Percentiles rank a stretch among this genome's conserved stretches.
These are phyloP conservation scores for Maudiozyma pseudohumilis DNA, from an alignment of 805 yeast genomes.

Conservation along the genomic window DNA sequence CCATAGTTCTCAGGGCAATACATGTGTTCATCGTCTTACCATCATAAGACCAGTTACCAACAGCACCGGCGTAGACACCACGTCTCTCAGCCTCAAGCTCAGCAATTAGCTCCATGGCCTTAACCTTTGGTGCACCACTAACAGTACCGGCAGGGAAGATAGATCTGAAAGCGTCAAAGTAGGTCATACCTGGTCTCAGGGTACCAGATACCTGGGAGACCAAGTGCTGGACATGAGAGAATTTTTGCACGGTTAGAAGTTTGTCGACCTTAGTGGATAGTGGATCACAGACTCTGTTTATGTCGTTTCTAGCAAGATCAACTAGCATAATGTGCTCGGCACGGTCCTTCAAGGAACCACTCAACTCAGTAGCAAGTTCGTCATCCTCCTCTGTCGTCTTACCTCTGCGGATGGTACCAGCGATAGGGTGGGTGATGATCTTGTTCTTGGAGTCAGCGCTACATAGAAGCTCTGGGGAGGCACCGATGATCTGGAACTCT, in stretches of 20 bases:
- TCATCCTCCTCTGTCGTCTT: slow-evolving; percentile 88
- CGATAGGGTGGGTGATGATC: slow-evolving; percentile 92
- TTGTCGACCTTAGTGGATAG: slow-evolving; percentile 76
- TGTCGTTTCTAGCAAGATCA: slow-evolving; percentile 92
- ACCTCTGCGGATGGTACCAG: slow-evolving; percentile 92
- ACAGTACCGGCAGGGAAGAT: slow-evolving; percentile 99
- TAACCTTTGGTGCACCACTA: slow-evolving; percentile 95
- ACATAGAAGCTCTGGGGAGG: slow-evolving; percentile 90
- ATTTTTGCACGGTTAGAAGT: slow-evolving; percentile 80
- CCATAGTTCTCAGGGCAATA: slow-evolving; percentile 96
- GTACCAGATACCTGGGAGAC: slow-evolving; percentile 93
- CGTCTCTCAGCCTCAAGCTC: slow-evolving; percentile 86
- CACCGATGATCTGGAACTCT: slow-evolving; percentile 93
- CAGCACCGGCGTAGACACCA: slow-evolving; percentile 98
- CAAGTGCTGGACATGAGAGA: slow-evolving; percentile 93
- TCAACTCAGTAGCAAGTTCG: slow-evolving; percentile 59
- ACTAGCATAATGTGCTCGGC: slow-evolving; percentile 99
- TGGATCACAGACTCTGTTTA: slow-evolving; percentile 91
- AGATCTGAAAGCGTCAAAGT: slow-evolving; percentile 95
- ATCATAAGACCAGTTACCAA: slow-evolving; percentile 95
- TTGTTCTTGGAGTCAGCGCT: slow-evolving; percentile 64
- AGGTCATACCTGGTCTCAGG: slow-evolving; percentile 67
- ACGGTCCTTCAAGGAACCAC: slow-evolving; percentile 76
- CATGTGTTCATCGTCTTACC: slow-evolving; percentile 95
- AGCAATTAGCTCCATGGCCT: slow-evolving; percentile 90